These are phyloP conservation scores for Candida ortonii DNA, from an alignment of 805 yeast genomes.

Conservation along the genomic window DNA sequence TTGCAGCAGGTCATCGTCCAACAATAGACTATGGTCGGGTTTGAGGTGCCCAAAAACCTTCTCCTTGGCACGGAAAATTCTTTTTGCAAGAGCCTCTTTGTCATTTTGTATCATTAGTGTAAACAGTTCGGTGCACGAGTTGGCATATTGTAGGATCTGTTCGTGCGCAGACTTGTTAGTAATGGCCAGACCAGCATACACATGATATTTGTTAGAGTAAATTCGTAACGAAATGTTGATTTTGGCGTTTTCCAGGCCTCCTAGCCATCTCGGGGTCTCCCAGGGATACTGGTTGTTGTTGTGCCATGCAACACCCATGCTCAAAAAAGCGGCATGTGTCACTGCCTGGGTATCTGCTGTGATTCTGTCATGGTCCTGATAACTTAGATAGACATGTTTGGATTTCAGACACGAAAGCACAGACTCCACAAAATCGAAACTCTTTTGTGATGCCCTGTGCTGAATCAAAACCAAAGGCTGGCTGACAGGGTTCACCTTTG, in stretches of 20 bases:
- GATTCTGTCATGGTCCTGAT: slow-evolving; percentile 87
- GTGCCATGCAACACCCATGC: slow-evolving; percentile 98
- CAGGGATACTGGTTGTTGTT: slow-evolving; percentile 83
- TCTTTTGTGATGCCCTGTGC: slow-evolving; percentile 60
- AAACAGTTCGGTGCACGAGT: slow-evolving; percentile 77
- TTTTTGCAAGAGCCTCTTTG: slow-evolving; percentile 50
- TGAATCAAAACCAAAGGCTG: slow-evolving; percentile 88
- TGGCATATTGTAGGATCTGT: slow-evolving; percentile 86
- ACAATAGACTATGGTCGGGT: slow-evolving; percentile 52
- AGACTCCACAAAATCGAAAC: slow-evolving; percentile 57
- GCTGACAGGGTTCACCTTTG: slow-evolving; percentile 81
- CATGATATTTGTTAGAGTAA: slow-evolving; percentile 95
- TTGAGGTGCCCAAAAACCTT: slow-evolving; percentile 71
- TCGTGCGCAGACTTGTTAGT: slow-evolving; percentile 92
- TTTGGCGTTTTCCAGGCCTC: slow-evolving; percentile 95
- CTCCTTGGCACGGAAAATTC: slow-evolving; percentile 66
- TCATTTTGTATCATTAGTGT: slow-evolving; percentile 76
- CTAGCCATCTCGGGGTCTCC: slow-evolving; percentile 81
- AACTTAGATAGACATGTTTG: slow-evolving; percentile 70
- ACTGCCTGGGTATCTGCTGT: slow-evolving; percentile 99
- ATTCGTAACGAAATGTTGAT: slow-evolving; percentile 90
- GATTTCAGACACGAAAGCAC: slow-evolving; percentile 74
- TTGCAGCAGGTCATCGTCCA: slow-evolving; percentile 77
- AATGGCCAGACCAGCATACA: slow-evolving; percentile 95
- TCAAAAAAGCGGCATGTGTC: slow-evolving; percentile 93